Base-by-base conservation (phyloP, 208 protist species). In the Leishmania braziliensis region DNA sequence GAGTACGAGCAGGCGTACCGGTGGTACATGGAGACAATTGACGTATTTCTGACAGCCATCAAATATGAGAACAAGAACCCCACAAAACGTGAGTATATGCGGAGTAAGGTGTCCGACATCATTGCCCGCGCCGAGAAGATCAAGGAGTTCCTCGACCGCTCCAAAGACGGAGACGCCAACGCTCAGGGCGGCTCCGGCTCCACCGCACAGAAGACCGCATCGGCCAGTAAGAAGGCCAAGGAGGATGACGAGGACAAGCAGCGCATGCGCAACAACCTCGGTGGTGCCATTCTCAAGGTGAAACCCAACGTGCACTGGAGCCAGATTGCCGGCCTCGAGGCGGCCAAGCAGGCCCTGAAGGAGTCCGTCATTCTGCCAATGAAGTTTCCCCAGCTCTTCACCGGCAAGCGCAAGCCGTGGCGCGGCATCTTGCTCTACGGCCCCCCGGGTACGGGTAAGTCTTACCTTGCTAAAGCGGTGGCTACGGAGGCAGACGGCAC, bases 61-160 rank as follows among this genome's bases (percentile, higher is more conserved):
- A 99, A 99, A 92, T 98, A 98, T 92, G 93, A 95, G 80, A 96
- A 93, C 51, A 98, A 99, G 88, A 99, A 97, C 75, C 90, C 89
- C 69, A 97, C 97, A 76, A 99, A 98, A 84, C 98, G 96, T 69
- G 92, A 98, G 73, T 85, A 95, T 65, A 86, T 98, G 66, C 95
- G 97, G 78, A 91, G 90, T 68, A 99, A 99, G 84, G 91, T 97
- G 46, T 84, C 79, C 14, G 95, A 99, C 77, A 98, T 99, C 78
- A 91, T 99, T 54, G 95, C 96, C 39, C 92, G 99, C 39, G 97
- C 98, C 16, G 98, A 99, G 83, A 95, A 97, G 86, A 95, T 99
- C 75, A 99, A 99, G 84, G 87, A 98, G 77, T 97, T 95, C 71
- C 81, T 99, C 10, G 92, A 98, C 63, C 92, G 93, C 75, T 89